Percentiles rank a stretch among this genome's conserved stretches.
These are phyloP conservation scores for Entamoeba histolytica DNA, from an alignment of 208 protist species.

Conservation along the genomic window DNA sequence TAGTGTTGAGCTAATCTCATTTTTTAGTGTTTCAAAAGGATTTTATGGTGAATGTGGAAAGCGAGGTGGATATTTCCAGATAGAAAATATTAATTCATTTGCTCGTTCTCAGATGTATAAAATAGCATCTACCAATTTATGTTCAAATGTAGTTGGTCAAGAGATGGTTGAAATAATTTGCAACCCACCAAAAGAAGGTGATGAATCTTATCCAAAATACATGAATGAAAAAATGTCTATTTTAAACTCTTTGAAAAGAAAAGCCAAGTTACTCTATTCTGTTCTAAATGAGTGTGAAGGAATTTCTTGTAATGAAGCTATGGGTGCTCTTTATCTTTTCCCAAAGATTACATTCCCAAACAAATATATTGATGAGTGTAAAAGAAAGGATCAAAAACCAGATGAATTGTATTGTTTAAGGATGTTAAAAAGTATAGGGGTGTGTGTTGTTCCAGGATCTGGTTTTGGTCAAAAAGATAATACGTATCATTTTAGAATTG, in stretches of 20 bases:
- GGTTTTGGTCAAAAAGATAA: constrained; percentile 51
- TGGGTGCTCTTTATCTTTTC: constrained; percentile 93
- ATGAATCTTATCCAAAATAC: constrained; percentile 62
- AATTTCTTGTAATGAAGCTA: constrained; percentile 11
- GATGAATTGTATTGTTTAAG: constrained; percentile 76
- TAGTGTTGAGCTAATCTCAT: constrained; percentile 62
- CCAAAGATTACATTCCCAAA: constrained; percentile 59
- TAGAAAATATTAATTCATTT: constrained; percentile 41
- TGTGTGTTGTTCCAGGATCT: constrained; percentile 54
- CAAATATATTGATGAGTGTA: constrained; percentile 46
- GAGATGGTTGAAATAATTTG: constrained; percentile 66
- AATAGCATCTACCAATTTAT: constrained; percentile 70
- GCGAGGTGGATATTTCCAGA: constrained; percentile 83
- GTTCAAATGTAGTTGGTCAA: constrained; percentile 78
- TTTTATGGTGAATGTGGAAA: constrained; percentile 66
- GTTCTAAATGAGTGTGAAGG: constrained; percentile 5
- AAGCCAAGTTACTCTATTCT: constrained; percentile 30
- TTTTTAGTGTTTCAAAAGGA: constrained; percentile 93
- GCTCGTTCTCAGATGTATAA: constrained; percentile 65
- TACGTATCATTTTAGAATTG: constrained; percentile 90
- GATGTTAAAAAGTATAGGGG: constrained; percentile 76
- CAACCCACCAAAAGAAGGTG: constrained; percentile 59
- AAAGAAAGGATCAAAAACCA: constrained; percentile 42
- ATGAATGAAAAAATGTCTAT: background rate
- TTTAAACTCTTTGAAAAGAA: constrained; percentile 4